Base-by-base conservation (phyloP, 1,284 basidiomycete species). In the Hortiboletus rubellus region DNA sequence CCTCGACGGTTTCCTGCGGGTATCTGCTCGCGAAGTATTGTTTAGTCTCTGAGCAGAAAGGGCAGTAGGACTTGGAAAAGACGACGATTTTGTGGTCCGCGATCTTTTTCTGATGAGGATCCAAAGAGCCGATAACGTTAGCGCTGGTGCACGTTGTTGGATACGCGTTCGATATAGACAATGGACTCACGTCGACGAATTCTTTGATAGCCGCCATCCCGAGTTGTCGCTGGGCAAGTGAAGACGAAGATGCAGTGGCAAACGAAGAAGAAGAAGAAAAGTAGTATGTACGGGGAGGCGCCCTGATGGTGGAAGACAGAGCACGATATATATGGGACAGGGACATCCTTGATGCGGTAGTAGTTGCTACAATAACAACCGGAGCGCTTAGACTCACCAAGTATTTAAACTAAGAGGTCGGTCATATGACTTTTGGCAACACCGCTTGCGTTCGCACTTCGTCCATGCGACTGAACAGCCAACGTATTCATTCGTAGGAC, bases 11-110 rank as follows among this genome's bases (percentile, higher is more conserved):
- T n/a, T 78, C 77, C 11, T 79, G 68, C 1, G 81, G 77, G 65
- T 81, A 87, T 24, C 82, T 67, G 6, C 62, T 59, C 2, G 66
- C 63, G 60, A 91, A 79, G n/a, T 89, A 72, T 0, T 59, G 53
- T 72, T 91, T 91, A 37, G 86, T 82, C 10, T 70, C 71, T 57
- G 60, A 74, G 77, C 86, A 88, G 72, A 79, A 87, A 9, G 84
- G 82, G 71, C 82, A 91, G 47, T 70, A 82, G 11, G 77, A 75
- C 77, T 91, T 91, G 55, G 87, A 89, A 72, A 91, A 91, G 56
- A 91, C 82, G 43, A 79, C 76, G 58, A 91, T 78, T 66, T 80
- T 82, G 79, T 86, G 79, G 22, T 79, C 73, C 9, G 72, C 57
- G 63, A 90, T 84, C 34, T 81, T 73, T 52, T 68, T 66, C 87